Conservation (phyloP, 495 filamentous ascomycete species). For the Penicillium paradoxum region DNA sequence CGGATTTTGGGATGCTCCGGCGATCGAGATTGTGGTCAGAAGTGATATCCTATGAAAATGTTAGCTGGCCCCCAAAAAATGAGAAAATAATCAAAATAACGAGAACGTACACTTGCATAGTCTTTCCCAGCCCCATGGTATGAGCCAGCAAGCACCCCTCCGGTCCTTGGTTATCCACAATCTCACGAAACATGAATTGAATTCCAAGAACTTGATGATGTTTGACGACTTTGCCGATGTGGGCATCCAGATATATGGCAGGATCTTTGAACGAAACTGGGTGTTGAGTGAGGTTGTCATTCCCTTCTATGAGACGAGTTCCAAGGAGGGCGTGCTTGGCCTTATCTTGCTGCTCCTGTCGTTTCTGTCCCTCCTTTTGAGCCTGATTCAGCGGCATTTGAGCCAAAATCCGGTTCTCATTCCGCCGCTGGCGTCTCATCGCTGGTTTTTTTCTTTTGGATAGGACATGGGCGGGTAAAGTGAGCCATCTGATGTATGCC, state of each 20-base stretch:
- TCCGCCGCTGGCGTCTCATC: neutral
- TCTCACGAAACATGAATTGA: conserved; percentile 84
- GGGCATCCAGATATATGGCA: conserved; percentile 48
- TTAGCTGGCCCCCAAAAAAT: neutral
- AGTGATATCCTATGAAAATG: conserved; percentile 55
- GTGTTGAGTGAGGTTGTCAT: conserved; percentile 39
- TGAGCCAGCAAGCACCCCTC: conserved; percentile 85
- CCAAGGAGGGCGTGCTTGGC: conserved; percentile 31
- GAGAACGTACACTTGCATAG: conserved; percentile 68
- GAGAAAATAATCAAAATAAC: neutral
- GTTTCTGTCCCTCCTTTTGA: conserved; percentile 39
- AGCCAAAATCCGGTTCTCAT: conserved; percentile 39
- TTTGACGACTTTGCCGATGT: conserved; percentile 48
- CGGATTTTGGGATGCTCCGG: conserved; percentile 54
- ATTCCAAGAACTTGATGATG: conserved; percentile 65
- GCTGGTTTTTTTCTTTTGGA: neutral
- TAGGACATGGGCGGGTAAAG: neutral
- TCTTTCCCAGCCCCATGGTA: conserved; percentile 93
- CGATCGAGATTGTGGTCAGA: conserved; percentile 65
- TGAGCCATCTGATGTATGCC: neutral
- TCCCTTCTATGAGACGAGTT: conserved; percentile 14
- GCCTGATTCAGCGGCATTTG: conserved; percentile 39
- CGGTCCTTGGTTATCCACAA: conserved; percentile 52
- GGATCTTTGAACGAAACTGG: conserved; percentile 68
- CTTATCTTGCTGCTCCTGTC: conserved; percentile 43